Conservation (phyloP, 805 yeast genomes). For the Saccharomyces kudriavzevii region DNA sequence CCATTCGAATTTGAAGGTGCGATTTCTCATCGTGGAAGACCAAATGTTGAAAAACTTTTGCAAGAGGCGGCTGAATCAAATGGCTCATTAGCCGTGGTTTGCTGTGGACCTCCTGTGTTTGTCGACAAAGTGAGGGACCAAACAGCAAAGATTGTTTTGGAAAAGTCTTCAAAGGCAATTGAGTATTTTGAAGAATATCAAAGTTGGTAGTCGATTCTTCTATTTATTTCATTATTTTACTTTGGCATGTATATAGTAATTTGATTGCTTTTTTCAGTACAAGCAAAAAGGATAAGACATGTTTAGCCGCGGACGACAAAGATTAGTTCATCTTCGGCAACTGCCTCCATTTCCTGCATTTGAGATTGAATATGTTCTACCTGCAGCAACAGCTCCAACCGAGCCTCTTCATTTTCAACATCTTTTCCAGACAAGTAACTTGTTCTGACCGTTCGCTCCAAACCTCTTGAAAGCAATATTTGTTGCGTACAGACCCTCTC, state of each 20-base stretch:
- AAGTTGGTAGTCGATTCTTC: constrained; percentile 42
- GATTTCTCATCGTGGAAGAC: constrained; percentile 38
- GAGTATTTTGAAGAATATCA: constrained; percentile 72
- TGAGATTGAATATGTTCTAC: no score
- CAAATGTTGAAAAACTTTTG: constrained; percentile 36
- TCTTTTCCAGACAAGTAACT: no score
- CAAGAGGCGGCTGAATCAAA: constrained; percentile 29
- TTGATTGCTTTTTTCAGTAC: not conserved
- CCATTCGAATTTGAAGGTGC: constrained; percentile 18
- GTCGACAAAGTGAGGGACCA: constrained; percentile 48
- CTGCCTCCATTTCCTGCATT: no score
- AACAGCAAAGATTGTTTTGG: constrained; percentile 35
- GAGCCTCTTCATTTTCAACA: no score
- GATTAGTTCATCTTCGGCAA: no score
- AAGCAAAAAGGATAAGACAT: no score
- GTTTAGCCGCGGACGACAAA: not conserved
- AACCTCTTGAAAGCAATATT: no score
- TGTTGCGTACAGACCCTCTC: no score
- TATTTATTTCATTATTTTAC: not conserved
- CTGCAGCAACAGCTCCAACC: no score
- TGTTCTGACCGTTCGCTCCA: no score
- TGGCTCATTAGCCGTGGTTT: constrained; percentile 43
- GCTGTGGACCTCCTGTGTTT: constrained; percentile 57
- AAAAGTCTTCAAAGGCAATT: constrained; percentile 39
- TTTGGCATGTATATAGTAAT: not conserved